Conservation (phyloP, 495 filamentous ascomycete genomes). For the Haplographium delicatum region DNA sequence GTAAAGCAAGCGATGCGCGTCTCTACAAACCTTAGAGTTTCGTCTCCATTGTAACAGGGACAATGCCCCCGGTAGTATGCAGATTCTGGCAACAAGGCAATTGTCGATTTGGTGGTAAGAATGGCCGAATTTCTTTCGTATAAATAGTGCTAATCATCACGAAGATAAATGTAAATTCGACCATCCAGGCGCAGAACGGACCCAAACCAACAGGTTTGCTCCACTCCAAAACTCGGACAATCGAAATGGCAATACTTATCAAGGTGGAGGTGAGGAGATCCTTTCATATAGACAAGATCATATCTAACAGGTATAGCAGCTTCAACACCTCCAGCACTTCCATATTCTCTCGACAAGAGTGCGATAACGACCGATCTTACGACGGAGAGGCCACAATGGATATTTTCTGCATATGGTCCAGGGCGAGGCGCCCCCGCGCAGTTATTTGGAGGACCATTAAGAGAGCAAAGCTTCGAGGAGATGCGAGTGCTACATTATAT, state of each 20-base stretch:
- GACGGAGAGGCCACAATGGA: constrained; percentile 67
- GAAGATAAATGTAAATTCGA: constrained; percentile 23
- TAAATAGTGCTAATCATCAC: constrained; percentile 3
- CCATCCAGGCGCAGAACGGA: constrained; percentile 5
- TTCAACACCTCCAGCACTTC: neutral
- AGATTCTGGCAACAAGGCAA: constrained; percentile 65
- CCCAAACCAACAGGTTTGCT: constrained; percentile 15
- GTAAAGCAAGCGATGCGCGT: constrained; percentile 3
- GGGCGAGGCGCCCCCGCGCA: constrained; percentile 66
- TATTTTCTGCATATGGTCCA: constrained; percentile 79
- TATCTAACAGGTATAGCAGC: constrained; percentile 21
- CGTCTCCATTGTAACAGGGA: constrained; percentile 3
- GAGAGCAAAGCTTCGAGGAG: constrained; percentile 83
- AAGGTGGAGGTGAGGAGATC: constrained; percentile 8
- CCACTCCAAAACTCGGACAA: constrained; percentile 15
- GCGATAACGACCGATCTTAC: constrained; percentile 60
- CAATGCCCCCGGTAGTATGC: constrained; percentile 54
- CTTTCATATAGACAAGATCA: constrained; percentile 31
- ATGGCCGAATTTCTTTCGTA: neutral
- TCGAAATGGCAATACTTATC: constrained; percentile 7
- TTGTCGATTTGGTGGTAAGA: constrained; percentile 62
- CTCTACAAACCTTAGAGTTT: neutral
- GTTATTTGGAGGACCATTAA: constrained; percentile 69
- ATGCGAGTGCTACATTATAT: constrained; percentile 64
- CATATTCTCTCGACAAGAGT: constrained; percentile 40